These are phyloP conservation scores for Pestalotiopsis sp. DNA, from an alignment of 2,329 filamentous ascomycete genomes.

Conservation along the genomic window DNA sequence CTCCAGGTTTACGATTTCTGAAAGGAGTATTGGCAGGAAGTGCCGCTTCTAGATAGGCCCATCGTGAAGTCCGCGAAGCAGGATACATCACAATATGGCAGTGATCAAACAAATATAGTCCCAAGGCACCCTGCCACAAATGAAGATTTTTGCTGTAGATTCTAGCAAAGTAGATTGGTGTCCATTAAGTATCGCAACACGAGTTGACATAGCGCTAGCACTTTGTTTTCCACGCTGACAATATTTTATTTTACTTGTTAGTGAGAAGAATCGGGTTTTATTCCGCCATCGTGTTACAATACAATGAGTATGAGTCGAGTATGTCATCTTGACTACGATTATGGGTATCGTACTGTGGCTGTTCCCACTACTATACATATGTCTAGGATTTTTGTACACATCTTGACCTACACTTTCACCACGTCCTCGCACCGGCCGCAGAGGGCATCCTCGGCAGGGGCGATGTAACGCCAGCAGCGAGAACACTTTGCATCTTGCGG, in stretches of 20 bases:
- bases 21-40: no score
- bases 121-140: no score
- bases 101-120: no score
- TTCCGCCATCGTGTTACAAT: background rate
- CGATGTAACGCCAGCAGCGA: conserved; percentile 86
- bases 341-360: background rate
- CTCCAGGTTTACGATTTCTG: no score
- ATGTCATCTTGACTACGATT: background rate
- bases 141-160: no score
- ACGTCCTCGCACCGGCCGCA: conserved; percentile 76
- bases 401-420: conserved; percentile 38
- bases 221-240: background rate
- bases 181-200: no score
- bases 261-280: background rate
- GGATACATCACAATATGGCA: no score
- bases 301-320: background rate
- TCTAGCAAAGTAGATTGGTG: no score
- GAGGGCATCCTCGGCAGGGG: conserved; percentile 65
- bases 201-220: no score
- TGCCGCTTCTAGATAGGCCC: no score
- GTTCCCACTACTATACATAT: background rate
- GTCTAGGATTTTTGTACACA: background rate
- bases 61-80: no score
- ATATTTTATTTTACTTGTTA: background rate
- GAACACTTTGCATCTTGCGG: conserved; percentile 71